A percentile compares a stretch with the other conserved stretches of the same genome.
Evolutionary conservation across 2,329 filamentous ascomycete species (phyloP).

Genomic region (Aschersonia sp.): DNA sequence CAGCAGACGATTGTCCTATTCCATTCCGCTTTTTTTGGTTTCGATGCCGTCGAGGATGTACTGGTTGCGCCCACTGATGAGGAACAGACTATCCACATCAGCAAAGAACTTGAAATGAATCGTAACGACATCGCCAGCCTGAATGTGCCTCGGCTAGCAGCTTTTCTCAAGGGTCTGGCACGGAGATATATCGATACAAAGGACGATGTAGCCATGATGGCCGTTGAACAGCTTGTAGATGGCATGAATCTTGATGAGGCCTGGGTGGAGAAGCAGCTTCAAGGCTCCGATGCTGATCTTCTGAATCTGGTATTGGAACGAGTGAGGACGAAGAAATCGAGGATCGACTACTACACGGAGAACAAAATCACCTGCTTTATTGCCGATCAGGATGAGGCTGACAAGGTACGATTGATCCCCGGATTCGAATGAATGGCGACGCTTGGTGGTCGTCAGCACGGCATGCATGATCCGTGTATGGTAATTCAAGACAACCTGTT

Average conservation of each 20-base stretch:
- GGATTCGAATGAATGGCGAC: conserved; percentile 7
- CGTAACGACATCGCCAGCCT: conserved; percentile 5
- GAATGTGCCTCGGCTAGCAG: conserved; percentile 8
- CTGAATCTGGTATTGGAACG: conserved; percentile 5
- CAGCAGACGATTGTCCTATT: conserved; percentile 6
- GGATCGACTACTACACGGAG: conserved; percentile 10
- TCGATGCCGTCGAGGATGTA: conserved; percentile 5
- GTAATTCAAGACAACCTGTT: no score
- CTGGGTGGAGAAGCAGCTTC: conserved; percentile 8
- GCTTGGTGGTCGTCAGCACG: no score
- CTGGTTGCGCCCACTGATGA: conserved; percentile 2
- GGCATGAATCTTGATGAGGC: conserved; percentile 10
- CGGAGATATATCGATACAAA: conserved; percentile 6
- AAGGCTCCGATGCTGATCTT: conserved; percentile 1
- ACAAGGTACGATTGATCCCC: conserved; percentile 6
- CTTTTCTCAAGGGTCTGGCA: conserved; percentile 7
- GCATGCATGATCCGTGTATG: no score
- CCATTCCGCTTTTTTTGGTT: conserved; percentile 5
- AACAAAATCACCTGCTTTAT: conserved; percentile 11
- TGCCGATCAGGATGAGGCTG: conserved; percentile 7
- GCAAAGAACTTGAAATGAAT: background rate
- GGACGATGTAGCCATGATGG: conserved; percentile 12
- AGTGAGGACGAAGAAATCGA: conserved; percentile 6
- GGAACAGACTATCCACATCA: conserved; percentile 4
- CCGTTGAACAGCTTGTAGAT: conserved; percentile 12